These are phyloP conservation scores for Camelina laxa DNA, from an alignment of 345 rosid genomes.

Conservation along the genomic window DNA sequence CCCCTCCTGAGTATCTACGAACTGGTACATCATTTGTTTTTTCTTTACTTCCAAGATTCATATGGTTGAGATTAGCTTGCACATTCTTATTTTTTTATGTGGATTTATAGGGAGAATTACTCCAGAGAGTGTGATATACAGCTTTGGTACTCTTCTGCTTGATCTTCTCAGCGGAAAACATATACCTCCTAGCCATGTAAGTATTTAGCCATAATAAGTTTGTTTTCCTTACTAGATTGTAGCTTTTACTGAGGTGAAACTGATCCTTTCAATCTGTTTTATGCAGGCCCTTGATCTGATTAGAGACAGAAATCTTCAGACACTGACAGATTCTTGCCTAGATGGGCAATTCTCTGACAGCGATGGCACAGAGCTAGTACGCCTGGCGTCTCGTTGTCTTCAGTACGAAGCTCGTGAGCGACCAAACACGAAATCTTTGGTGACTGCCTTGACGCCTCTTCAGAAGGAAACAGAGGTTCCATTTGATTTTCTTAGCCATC, in stretches of 20 bases:
- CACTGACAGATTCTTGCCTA: constrained; percentile 94
- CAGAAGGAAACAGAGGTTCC: constrained; percentile 90
- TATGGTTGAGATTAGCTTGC: constrained; percentile 19
- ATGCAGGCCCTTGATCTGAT: constrained; percentile 92
- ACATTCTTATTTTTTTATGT: not conserved
- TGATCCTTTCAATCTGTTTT: constrained; percentile 23
- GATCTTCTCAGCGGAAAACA: constrained; percentile 98
- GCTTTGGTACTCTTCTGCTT: constrained; percentile 94
- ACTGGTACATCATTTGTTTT: constrained; percentile 57
- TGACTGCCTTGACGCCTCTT: constrained; percentile 81
- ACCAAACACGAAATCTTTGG: constrained; percentile 85
- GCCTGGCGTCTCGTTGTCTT: constrained; percentile 87
- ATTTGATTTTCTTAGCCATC: not conserved
- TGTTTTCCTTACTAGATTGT: constrained; percentile 12
- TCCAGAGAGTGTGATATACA: constrained; percentile 94
- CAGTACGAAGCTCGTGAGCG: constrained; percentile 96
- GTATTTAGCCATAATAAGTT: constrained; percentile 27
- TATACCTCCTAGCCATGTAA: constrained; percentile 98
- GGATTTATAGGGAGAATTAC: constrained; percentile 79
- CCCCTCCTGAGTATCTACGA: constrained; percentile 96
- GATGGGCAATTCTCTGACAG: constrained; percentile 92
- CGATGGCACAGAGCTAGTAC: constrained; percentile 92
- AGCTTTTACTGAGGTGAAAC: not conserved
- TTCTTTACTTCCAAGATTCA: not conserved
- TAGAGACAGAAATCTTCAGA: constrained; percentile 89